Percentiles rank a stretch among this genome's conserved stretches.
phyloP scores from a whole-genome alignment of 176 grass and related monocot genomes.

The Phoenix dactylifera region DNA sequence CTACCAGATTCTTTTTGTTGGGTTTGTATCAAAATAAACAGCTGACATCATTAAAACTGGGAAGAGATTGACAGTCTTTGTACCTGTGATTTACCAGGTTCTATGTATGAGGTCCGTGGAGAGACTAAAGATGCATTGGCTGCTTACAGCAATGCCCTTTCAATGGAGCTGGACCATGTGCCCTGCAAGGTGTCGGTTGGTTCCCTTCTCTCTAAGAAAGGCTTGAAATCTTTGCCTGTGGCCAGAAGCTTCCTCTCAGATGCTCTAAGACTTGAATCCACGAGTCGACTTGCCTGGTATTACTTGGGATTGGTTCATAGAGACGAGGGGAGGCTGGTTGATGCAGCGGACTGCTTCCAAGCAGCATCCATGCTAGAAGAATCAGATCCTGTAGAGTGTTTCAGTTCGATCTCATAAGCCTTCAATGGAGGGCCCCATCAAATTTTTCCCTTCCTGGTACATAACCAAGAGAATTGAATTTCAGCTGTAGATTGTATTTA shows the following conservation, averaged over 20 bases:
- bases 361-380: constrained; percentile 78
- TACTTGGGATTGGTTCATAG: constrained; percentile 83
- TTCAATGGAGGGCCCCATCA: constrained; percentile 2
- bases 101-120: constrained; percentile 37
- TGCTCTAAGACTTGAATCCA: constrained; percentile 66
- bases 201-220: constrained; percentile 55
- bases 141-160: constrained; percentile 56
- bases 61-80: no score
- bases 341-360: constrained; percentile 90
- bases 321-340: constrained; percentile 56
- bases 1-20: no score
- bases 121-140: constrained; percentile 37
- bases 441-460: constrained; percentile 12
- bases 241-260: constrained; percentile 85
- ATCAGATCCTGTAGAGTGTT: constrained; percentile 74
- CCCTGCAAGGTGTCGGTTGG: constrained; percentile 78
- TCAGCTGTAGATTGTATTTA: constrained; percentile 26
- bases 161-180: constrained; percentile 61
- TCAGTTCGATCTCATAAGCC: constrained; percentile 42
- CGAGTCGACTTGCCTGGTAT: constrained; percentile 75
- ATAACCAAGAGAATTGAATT: constrained; percentile 28
- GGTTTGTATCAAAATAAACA: no score
- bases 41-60: no score
- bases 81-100: constrained; percentile 28
- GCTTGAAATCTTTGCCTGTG: constrained; percentile 56